Evolutionary conservation across 2,329 filamentous ascomycete species (phyloP).

Genomic region (Gliomastix tumulicola): DNA sequence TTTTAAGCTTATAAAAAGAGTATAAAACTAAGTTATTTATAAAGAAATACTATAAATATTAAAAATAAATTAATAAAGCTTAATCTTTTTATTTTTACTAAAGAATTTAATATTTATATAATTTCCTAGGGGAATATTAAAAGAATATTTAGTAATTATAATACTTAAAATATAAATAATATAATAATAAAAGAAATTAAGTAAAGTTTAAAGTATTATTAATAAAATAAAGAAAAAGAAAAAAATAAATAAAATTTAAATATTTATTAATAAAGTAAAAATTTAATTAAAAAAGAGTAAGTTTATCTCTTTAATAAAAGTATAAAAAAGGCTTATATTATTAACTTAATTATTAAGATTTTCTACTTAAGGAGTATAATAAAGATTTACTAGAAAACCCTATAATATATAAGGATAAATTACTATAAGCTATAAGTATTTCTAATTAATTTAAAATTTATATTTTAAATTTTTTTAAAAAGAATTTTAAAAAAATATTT

Average conservation of each 20-base stretch:
- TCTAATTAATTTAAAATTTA: neutral
- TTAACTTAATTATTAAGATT: neutral
- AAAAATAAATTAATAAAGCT: constrained; percentile 2
- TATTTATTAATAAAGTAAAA: neutral
- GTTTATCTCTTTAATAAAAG: constrained; percentile 1
- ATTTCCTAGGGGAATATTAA: neutral
- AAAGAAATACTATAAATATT: constrained; percentile 2
- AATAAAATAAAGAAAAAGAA: neutral
- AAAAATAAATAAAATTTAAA: constrained; percentile 1
- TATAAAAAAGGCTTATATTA: constrained; percentile 1
- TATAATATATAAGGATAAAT: neutral
- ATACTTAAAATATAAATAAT: neutral
- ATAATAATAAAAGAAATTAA: neutral
- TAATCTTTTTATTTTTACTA: constrained; percentile 3
- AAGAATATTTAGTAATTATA: neutral
- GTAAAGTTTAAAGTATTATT: neutral
- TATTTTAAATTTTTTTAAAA: neutral
- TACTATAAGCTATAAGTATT: neutral
- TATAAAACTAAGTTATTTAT: neutral
- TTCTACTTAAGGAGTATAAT: neutral
- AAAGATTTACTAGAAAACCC: neutral
- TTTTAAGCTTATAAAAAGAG: neutral
- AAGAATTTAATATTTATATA: too few relatives aligned
- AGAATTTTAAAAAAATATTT: neutral
- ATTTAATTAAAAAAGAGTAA: constrained; percentile 1